phyloP scores from a whole-genome alignment of 2,329 filamentous ascomycete species.

The Xylogone sp. region DNA sequence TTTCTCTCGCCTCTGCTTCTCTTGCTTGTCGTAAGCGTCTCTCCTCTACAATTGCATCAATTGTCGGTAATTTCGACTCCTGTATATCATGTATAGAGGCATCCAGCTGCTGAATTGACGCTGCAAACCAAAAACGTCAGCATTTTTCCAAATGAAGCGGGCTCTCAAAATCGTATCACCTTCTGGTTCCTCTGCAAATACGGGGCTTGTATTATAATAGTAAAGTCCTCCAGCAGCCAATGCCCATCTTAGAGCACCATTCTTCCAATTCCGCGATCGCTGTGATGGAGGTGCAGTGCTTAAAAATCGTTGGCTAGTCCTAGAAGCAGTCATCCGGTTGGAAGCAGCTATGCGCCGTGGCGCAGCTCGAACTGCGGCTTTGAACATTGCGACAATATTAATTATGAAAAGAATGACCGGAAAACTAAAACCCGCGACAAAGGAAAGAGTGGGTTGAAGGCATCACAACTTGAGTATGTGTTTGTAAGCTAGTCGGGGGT shows the following conservation, averaged over 20 bases:
- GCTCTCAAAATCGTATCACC: slow-evolving; percentile 53
- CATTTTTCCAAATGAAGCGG: background rate
- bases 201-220: slow-evolving; percentile 86
- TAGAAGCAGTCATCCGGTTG: slow-evolving; percentile 25
- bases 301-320: slow-evolving; percentile 37
- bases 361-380: slow-evolving; percentile 19
- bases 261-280: slow-evolving; percentile 80
- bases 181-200: slow-evolving; percentile 79
- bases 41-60: slow-evolving; percentile 64
- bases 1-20: slow-evolving; percentile 17
- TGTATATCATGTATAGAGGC: slow-evolving; percentile 28
- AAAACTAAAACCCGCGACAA: slow-evolving; percentile 11
- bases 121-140: slow-evolving; percentile 17
- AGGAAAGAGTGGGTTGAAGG: slow-evolving; percentile 14
- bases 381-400: slow-evolving; percentile 19
- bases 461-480: slow-evolving; percentile 14
- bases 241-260: slow-evolving; percentile 67
- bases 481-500: slow-evolving; percentile 23
- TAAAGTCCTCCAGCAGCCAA: slow-evolving; percentile 76
- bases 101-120: slow-evolving; percentile 28
- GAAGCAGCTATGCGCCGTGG: slow-evolving; percentile 17
- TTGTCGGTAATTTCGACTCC: slow-evolving; percentile 56
- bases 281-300: slow-evolving; percentile 54
- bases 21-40: slow-evolving; percentile 41
- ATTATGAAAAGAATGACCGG: background rate